Evolutionary conservation across 1,284 basidiomycete genomes (phyloP).

Genomic region (Dichomitus squalens): DNA sequence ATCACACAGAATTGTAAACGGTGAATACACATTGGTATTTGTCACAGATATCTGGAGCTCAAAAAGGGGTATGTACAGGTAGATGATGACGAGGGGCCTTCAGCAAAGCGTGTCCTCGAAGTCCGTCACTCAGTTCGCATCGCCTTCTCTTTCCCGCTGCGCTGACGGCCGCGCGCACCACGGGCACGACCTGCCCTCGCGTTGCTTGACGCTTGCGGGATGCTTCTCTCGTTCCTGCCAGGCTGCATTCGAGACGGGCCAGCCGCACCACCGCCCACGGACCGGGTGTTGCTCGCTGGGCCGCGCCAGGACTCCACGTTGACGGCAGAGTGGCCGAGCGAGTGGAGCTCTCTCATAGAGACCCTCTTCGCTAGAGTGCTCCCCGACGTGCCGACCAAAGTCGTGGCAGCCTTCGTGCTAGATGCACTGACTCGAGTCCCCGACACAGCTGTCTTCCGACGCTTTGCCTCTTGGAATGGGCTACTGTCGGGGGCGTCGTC

Average conservation of each 20-base stretch:
- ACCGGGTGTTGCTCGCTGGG: not conserved
- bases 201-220: not conserved
- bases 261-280: not conserved
- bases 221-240: not conserved
- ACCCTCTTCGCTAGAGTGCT: not conserved
- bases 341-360: not conserved
- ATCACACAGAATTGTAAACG: too few species aligned
- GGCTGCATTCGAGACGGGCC: not conserved
- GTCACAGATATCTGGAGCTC: too few species aligned
- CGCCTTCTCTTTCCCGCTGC: too few species aligned
- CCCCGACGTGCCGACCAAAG: not conserved
- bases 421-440: not conserved
- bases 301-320: not conserved
- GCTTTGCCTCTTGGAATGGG: not conserved
- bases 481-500: not conserved
- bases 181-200: too few species aligned
- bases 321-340: not conserved
- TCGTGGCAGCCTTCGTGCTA: not conserved
- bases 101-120: too few species aligned
- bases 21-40: too few species aligned
- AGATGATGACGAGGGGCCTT: too few species aligned
- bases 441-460: not conserved
- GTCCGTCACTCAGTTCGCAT: too few species aligned
- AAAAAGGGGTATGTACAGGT: too few species aligned
- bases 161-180: too few species aligned